phyloP scores from a whole-genome alignment of 139 green algal genomes.

The Asterochloris erici region DNA sequence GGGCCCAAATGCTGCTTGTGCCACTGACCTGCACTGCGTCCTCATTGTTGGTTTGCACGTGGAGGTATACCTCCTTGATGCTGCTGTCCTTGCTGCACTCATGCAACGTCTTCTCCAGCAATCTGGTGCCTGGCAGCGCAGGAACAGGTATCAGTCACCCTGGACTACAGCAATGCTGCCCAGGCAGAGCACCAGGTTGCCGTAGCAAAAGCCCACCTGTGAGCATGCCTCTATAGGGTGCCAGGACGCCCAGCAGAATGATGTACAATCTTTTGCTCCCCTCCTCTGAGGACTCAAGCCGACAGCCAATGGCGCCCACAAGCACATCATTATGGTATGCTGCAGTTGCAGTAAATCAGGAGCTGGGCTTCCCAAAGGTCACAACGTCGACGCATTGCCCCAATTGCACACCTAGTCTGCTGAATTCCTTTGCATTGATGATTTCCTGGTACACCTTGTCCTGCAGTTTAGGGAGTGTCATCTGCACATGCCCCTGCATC shows the following conservation, averaged over 20 bases:
- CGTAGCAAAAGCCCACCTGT: conserved; percentile 48
- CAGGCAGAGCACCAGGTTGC: neutral
- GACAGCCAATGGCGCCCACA: too few species aligned
- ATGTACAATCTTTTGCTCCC: conserved; percentile 64
- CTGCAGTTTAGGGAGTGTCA: neutral
- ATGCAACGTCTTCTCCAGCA: conserved; percentile 47
- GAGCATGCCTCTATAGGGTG: conserved; percentile 71
- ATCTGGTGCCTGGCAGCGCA: conserved; percentile 26
- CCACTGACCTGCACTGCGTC: neutral
- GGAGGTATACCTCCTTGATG: conserved; percentile 58
- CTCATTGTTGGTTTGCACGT: conserved; percentile 17
- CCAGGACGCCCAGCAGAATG: conserved; percentile 83
- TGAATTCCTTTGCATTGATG: conserved; percentile 39
- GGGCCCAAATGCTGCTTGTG: too few species aligned
- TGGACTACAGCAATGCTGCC: neutral
- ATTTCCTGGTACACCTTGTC: conserved; percentile 2
- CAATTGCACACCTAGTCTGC: conserved; percentile 32
- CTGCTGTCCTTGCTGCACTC: conserved; percentile 33
- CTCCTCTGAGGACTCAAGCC: too few species aligned
- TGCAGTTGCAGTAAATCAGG: too few species aligned
- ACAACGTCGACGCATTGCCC: too few species aligned
- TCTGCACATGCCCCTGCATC: too few species aligned
- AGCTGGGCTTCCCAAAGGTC: too few species aligned
- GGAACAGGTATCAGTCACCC: neutral
- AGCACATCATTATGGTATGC: too few species aligned